Percentiles rank a stretch among this genome's conserved stretches.
Evolutionary conservation across 139 green algal species (phyloP).

Genomic region (Tetraselmis striata): DNA sequence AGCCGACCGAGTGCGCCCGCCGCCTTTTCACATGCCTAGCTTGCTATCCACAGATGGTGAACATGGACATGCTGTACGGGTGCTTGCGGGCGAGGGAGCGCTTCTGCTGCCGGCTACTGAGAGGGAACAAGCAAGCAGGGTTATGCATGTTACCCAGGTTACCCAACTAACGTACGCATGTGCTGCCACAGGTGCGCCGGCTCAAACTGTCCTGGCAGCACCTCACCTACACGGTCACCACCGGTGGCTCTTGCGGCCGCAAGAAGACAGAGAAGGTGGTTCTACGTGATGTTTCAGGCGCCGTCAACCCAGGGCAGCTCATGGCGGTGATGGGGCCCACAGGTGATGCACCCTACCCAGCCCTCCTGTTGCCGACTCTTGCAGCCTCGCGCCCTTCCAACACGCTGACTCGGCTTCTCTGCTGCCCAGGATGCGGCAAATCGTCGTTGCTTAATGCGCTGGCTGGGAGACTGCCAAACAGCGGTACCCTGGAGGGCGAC

Average conservation of each 20-base stretch:
- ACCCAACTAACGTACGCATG: too few species aligned
- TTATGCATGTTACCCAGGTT: too few species aligned
- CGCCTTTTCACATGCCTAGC: too few species aligned
- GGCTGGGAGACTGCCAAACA: conserved; percentile 22
- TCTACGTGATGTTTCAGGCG: conserved; percentile 16
- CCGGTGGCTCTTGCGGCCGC: conserved; percentile 8
- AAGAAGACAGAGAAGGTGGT: conserved; percentile 9
- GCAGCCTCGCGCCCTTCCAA: neutral
- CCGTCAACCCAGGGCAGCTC: conserved; percentile 20
- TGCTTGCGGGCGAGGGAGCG: too few species aligned
- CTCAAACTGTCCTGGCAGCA: conserved; percentile 8
- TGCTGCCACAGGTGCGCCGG: neutral
- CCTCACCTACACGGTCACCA: conserved; percentile 20
- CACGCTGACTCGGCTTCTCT: neutral
- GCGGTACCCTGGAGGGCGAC: conserved; percentile 21
- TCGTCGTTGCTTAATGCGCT: conserved; percentile 32
- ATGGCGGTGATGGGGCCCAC: conserved; percentile 34
- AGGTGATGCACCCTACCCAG: conserved; percentile 1
- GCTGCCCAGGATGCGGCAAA: conserved; percentile 25
- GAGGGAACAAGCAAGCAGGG: too few species aligned
- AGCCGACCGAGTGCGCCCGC: too few species aligned
- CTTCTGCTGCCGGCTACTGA: too few species aligned
- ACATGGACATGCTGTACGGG: too few species aligned
- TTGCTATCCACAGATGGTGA: too few species aligned
- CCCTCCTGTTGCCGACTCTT: neutral